Conservation (phyloP, 768 basidiomycete species). For the Russula sp. region DNA sequence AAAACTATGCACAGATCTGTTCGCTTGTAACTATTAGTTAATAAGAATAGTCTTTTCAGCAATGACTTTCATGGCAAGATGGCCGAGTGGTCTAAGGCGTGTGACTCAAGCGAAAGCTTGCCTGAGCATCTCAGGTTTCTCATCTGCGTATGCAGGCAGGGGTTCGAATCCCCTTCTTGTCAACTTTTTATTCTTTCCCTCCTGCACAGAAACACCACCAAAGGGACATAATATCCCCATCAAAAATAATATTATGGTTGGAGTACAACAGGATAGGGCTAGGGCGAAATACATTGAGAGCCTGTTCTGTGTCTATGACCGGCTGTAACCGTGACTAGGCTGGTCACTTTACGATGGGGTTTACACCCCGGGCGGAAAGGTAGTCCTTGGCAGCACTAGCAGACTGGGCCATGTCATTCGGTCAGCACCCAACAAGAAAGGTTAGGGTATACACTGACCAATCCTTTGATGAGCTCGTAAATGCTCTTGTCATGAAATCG, state of each 20-base stretch:
- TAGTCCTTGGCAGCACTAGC: constrained; percentile 70
- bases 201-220: background rate
- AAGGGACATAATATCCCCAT: background rate
- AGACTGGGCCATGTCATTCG: constrained; percentile 38
- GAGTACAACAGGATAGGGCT: too few relatives aligned
- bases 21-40: too few relatives aligned
- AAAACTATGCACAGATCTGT: too few relatives aligned
- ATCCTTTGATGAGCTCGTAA: constrained; percentile 72
- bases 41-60: background rate
- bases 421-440: background rate
- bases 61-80: constrained; percentile 18
- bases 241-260: too few relatives aligned
- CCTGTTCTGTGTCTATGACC: background rate
- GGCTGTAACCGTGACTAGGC: background rate
- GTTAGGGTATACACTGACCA: constrained; percentile 41
- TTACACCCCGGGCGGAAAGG: constrained; percentile 47
- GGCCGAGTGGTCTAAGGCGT: constrained; percentile 32
- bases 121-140: constrained; percentile 26
- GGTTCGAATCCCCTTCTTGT: constrained; percentile 31
- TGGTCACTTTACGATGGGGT: constrained; percentile 33
- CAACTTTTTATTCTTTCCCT: constrained; percentile 14
- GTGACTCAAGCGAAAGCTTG: constrained; percentile 30
- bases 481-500: constrained; percentile 83
- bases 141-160: constrained; percentile 28
- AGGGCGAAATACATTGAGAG: background rate